Conservation (phyloP, 805 yeast genomes). For the Hanseniaspora hatyaiensis region DNA sequence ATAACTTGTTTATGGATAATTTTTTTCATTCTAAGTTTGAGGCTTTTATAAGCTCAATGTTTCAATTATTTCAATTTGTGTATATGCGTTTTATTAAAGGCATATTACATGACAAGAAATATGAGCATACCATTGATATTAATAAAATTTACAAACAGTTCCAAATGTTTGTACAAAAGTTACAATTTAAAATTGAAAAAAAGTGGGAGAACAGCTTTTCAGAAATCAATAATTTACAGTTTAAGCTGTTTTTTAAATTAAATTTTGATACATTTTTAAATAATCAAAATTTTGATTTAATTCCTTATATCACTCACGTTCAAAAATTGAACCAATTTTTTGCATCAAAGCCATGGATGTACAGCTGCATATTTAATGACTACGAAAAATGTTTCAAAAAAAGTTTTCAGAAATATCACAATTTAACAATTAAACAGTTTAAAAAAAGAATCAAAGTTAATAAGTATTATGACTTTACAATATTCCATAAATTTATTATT, state of each 20-base stretch:
- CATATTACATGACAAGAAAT: not conserved
- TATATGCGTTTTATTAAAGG: not conserved
- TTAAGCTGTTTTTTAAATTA: not conserved
- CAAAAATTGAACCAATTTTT: not conserved
- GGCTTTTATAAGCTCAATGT: not conserved
- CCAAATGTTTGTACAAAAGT: not conserved
- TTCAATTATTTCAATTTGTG: not conserved
- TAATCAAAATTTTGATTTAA: too few relatives aligned
- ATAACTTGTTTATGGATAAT: not conserved
- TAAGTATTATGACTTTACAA: not conserved
- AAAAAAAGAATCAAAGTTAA: not conserved
- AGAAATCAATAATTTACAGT: not conserved
- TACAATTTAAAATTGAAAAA: not conserved
- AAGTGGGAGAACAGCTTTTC: slow-evolving; percentile 1
- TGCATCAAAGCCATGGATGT: not conserved
- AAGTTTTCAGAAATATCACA: not conserved
- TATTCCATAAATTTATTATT: not conserved
- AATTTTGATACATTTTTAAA: too few relatives aligned
- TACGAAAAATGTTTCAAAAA: not conserved
- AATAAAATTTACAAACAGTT: not conserved
- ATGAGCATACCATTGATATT: not conserved
- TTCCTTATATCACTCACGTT: too few relatives aligned
- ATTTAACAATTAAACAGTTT: too few relatives aligned
- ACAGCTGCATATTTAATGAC: not conserved
- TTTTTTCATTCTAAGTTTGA: not conserved